Evolutionary conservation across 495 filamentous ascomycete species (phyloP), one percentile per base, ranked within the genome.

Genomic region (Staphylotrichum tortipilum): DNA sequence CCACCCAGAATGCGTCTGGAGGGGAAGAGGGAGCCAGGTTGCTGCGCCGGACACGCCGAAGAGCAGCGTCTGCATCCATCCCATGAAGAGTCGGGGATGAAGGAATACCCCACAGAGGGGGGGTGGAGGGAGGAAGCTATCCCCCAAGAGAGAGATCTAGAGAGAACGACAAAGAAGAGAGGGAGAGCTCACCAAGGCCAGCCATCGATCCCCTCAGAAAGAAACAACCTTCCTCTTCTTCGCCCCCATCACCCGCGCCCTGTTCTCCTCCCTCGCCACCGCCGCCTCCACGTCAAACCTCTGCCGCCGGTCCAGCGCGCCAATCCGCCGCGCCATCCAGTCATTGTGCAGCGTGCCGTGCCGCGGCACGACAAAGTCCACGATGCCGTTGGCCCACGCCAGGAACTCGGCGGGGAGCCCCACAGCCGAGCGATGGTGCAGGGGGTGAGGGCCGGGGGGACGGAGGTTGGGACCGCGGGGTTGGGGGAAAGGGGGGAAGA

Each of bases 201-300:
- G n/a, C n/a, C n/a, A n/a, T n/a, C n/a, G n/a, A n/a, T n/a, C n/a
- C 26, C 2, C 15, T 39, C 17, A 48, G 7, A 53, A 7, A 4
- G 21, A 30, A 15, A 28, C 22, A 11, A 15, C 3, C 44, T 24
- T 44, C 39, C 23, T 49, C 34, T 7, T 14, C 41, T 11, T 15
- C 14, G 4, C 40, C 33, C 33, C 33, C 33, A n/a, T 6, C 40
- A 30, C 24, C 17, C 22, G 9, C 17, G 7, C 29, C 23, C 12
- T 36, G 21, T 23, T 33, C 48, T 52, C 49, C 43, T n/a, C 7
- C 48, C 17, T 30, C 48, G 7, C 33, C 9, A 52, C 38, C 5
- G 37, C 26, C 17, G 0, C 4, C 44, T 56, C 53, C 21, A 56
- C 43, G 14, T 39, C 48, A 28, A 29, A 9, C 31, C 44, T 14